phyloP scores from a whole-genome alignment of 768 basidiomycete genomes.

The Agaricus subrufescens region DNA sequence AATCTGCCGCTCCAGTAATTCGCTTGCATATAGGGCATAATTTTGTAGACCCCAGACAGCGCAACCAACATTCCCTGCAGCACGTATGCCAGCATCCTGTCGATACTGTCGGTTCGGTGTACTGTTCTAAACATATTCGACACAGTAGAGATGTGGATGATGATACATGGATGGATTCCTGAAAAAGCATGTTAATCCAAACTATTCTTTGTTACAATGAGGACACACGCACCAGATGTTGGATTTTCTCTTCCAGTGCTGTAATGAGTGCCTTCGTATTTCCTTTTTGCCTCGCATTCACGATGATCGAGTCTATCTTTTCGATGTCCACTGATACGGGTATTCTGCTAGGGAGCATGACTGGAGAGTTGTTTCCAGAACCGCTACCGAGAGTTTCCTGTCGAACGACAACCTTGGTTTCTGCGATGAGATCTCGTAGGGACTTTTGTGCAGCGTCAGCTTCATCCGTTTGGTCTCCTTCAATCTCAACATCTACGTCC shows the following conservation, averaged over 20 bases:
- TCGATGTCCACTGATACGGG: slow-evolving; percentile 39
- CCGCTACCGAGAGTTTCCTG: slow-evolving; percentile 14
- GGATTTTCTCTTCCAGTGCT: slow-evolving; percentile 60
- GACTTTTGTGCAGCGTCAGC: slow-evolving; percentile 29
- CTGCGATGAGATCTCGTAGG: slow-evolving; percentile 50
- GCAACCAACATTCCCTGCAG: slow-evolving; percentile 78
- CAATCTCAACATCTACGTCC: slow-evolving; percentile 40
- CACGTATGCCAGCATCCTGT: slow-evolving; percentile 89
- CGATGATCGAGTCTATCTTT: slow-evolving; percentile 43
- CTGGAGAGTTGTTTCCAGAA: slow-evolving; percentile 15
- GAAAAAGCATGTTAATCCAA: neutral
- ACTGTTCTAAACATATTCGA: slow-evolving; percentile 77
- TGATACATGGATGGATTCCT: slow-evolving; percentile 42
- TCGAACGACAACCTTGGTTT: slow-evolving; percentile 36
- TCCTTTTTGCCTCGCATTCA: slow-evolving; percentile 42
- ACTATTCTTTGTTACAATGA: neutral
- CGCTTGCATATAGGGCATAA: slow-evolving; percentile 87
- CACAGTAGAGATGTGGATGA: slow-evolving; percentile 47
- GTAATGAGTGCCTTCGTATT: slow-evolving; percentile 43
- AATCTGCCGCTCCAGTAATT: slow-evolving; percentile 71
- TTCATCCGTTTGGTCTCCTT: slow-evolving; percentile 30
- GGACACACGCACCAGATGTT: slow-evolving; percentile 44
- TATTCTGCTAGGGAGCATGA: slow-evolving; percentile 33
- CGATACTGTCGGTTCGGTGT: slow-evolving; percentile 72
- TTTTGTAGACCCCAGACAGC: slow-evolving; percentile 78